These are phyloP conservation scores for Rasamsonia emersonii DNA, from an alignment of 2,329 filamentous ascomycete genomes.

Conservation along the genomic window DNA sequence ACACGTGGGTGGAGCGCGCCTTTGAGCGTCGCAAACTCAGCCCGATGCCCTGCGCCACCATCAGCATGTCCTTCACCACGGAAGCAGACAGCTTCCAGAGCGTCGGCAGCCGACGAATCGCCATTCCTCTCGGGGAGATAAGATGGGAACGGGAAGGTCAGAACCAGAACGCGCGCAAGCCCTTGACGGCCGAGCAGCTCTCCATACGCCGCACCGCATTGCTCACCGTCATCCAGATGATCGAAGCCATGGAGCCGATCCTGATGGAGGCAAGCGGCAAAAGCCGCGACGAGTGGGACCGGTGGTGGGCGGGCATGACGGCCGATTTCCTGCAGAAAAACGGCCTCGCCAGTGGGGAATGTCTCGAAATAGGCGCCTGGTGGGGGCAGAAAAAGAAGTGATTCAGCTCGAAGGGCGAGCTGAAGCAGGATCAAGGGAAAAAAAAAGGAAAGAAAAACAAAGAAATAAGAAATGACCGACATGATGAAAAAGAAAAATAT, in stretches of 20 bases:
- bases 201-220: slow-evolving; percentile 73
- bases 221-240: slow-evolving; percentile 69
- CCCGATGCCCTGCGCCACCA: slow-evolving; percentile 67
- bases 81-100: slow-evolving; percentile 65
- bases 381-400: slow-evolving; percentile 52
- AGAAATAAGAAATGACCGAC: too few relatives aligned
- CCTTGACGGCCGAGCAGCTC: slow-evolving; percentile 58
- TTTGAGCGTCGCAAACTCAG: slow-evolving; percentile 63
- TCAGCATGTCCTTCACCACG: slow-evolving; percentile 69
- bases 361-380: slow-evolving; percentile 61
- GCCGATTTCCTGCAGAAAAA: slow-evolving; percentile 70
- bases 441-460: neutral
- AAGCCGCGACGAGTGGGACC: slow-evolving; percentile 84
- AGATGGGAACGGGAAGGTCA: slow-evolving; percentile 71
- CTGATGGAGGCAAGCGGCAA: slow-evolving; percentile 76
- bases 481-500: too few relatives aligned
- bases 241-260: slow-evolving; percentile 75
- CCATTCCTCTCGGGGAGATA: slow-evolving; percentile 76
- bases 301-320: slow-evolving; percentile 83
- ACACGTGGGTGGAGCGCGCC: slow-evolving; percentile 69
- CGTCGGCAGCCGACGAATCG: slow-evolving; percentile 65
- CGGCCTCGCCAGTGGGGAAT: slow-evolving; percentile 75
- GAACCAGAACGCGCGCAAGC: slow-evolving; percentile 35
- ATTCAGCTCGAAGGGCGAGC: too few relatives aligned
- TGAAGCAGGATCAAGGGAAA: neutral